Evolutionary conservation across 192 early-diverging fungal genomes (phyloP).

Genomic region (Phycomyces blakesleeanus): DNA sequence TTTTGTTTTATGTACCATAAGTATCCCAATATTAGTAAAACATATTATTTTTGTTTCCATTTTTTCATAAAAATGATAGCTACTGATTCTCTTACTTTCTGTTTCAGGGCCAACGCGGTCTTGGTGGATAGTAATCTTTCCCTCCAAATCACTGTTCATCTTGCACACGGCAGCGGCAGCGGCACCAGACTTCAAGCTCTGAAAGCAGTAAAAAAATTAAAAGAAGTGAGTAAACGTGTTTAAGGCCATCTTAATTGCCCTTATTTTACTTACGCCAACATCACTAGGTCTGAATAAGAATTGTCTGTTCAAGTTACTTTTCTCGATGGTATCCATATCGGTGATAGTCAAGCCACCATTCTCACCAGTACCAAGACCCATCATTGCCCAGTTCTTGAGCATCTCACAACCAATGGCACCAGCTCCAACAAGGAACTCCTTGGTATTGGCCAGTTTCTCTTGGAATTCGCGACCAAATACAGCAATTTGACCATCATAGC

Average conservation of each 20-base stretch:
- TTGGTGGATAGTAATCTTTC: slow-evolving; percentile 72
- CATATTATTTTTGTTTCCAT: no score
- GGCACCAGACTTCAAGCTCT: slow-evolving; percentile 89
- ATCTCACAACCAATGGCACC: slow-evolving; percentile 99
- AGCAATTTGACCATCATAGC: slow-evolving; percentile 95
- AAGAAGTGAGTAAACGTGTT: no score
- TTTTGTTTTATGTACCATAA: no score
- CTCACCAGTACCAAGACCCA: slow-evolving; percentile 81
- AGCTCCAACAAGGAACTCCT: slow-evolving; percentile 95
- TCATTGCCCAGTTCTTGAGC: slow-evolving; percentile 99
- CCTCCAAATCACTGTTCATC: slow-evolving; percentile 87
- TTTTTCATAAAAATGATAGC: no score
- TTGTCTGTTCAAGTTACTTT: slow-evolving; percentile 98
- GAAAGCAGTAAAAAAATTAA: slow-evolving; percentile 27
- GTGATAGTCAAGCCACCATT: slow-evolving; percentile 84
- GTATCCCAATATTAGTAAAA: neutral
- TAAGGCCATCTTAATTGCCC: no score
- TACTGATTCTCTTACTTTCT: slow-evolving; percentile 66
- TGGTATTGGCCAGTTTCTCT: slow-evolving; percentile 76
- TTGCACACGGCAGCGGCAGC: slow-evolving; percentile 80
- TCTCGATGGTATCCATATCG: slow-evolving; percentile 99
- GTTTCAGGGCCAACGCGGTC: slow-evolving; percentile 95
- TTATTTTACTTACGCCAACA: slow-evolving; percentile 55
- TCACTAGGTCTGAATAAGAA: slow-evolving; percentile 91
- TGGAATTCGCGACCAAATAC: slow-evolving; percentile 95